Conservation (phyloP, 805 yeast species). For the Gaillardinia entomophila region DNA sequence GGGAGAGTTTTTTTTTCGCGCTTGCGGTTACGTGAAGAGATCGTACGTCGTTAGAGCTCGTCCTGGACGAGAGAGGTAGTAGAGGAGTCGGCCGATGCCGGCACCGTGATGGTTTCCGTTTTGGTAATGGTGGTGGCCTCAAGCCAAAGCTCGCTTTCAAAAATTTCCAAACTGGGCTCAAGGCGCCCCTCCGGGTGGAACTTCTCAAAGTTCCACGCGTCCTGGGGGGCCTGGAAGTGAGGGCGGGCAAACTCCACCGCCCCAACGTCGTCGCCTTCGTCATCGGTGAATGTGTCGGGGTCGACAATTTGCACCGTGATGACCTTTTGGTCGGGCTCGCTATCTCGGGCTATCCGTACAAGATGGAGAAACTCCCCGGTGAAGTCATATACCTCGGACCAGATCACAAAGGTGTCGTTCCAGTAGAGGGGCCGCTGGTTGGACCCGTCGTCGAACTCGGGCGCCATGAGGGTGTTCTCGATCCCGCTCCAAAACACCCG, state of each 20-base stretch:
- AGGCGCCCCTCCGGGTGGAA: slow-evolving; percentile 4
- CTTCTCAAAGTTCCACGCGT: slow-evolving; percentile 23
- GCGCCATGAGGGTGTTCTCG: slow-evolving; percentile 22
- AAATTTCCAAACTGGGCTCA: too few species aligned
- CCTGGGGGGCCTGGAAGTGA: slow-evolving; percentile 15
- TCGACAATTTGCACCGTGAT: slow-evolving; percentile 20
- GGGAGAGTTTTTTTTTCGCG: too few species aligned
- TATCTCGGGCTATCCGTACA: slow-evolving; percentile 19
- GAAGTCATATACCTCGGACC: slow-evolving; percentile 33
- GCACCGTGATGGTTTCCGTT: too few species aligned
- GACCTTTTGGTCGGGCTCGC: slow-evolving; percentile 5
- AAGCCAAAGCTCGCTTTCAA: too few species aligned
- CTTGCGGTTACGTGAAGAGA: too few species aligned
- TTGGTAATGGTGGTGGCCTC: too few species aligned
- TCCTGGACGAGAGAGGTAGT: slow-evolving; percentile 1
- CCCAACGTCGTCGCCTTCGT: slow-evolving; percentile 21
- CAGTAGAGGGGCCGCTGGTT: slow-evolving; percentile 11
- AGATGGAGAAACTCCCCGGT: slow-evolving; percentile 24
- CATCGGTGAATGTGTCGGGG: slow-evolving; percentile 25
- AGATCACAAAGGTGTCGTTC: slow-evolving; percentile 25
- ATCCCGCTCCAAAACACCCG: slow-evolving; percentile 14
- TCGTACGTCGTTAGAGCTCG: too few species aligned
- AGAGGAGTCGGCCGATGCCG: too few species aligned
- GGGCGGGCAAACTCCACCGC: slow-evolving; percentile 9
- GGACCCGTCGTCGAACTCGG: slow-evolving; percentile 6